Evolutionary conservation across 2,329 filamentous ascomycete genomes (phyloP), one percentile per base, ranked within the genome.

Genomic region (Aspergillus sp.): DNA sequence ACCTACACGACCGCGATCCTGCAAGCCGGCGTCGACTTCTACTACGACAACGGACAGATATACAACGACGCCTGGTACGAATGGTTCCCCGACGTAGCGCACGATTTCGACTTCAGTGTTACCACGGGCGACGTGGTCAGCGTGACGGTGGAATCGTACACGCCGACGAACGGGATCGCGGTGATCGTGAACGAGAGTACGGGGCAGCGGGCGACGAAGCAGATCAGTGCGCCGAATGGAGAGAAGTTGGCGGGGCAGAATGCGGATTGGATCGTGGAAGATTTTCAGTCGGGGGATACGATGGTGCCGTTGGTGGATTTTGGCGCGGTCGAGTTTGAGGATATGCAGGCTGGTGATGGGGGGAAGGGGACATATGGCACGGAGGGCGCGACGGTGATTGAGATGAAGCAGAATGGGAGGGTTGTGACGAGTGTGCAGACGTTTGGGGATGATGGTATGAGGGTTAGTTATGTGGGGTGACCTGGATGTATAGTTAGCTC

Each of bases 191-290:
- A 87, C 71, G 65, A 78, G 62, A 79, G 76, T 10, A 85, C 78
- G 2, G 84, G 84, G 49, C 69, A 83, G 67, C 78, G 67, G 4
- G 84, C 83, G 29, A 79, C 77, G 16, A 81, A 87, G 73, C 78
- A 74, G 4, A 81, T 87, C 70, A 74, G 66, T 46, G 76, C 73
- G 55, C 74, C 83, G 53, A 71, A 69, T 0, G 71, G 71, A 3
- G 67, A 71, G 6, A 36, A 36, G 16, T 42, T 42, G 36, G 16
- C 36, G 14, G 36, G 14, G 14, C 14, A 81, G 65, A 86, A 86
- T 61, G 85, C 84, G 11, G 85, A 87, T 68, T 88, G 85, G 84
- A 87, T 87, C 64, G 84, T 87, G 14, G 85, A 87, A 74, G 82
- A 84, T 58, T 84, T 82, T 63, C 71, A 78, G 60, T 63, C 69